Conservation (phyloP, 257 asterid species). For the Cordia subcordata region DNA sequence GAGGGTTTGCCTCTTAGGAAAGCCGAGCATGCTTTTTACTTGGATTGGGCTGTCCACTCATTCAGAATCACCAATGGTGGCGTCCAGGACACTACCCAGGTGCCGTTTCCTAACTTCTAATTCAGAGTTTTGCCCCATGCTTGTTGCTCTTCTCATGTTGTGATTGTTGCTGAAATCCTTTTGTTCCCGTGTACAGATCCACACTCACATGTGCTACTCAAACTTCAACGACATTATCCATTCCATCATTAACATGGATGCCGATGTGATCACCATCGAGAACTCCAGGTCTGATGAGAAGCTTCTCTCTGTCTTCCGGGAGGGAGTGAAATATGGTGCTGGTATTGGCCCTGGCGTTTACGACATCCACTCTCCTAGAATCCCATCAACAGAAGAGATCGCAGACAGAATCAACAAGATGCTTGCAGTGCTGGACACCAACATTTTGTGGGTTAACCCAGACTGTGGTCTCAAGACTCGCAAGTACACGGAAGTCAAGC, state of each 20-base stretch:
- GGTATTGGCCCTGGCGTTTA: conserved; percentile 97
- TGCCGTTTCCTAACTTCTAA: conserved; percentile 19
- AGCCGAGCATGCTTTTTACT: conserved; percentile 82
- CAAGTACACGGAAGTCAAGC: conserved; percentile 83
- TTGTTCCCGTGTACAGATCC: conserved; percentile 46
- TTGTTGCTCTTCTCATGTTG: not conserved
- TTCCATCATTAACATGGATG: conserved; percentile 95
- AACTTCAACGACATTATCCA: conserved; percentile 97
- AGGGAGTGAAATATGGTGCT: conserved; percentile 93
- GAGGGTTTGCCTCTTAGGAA: conserved; percentile 96
- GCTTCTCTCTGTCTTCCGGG: conserved; percentile 94
- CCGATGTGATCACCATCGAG: conserved; percentile 96
- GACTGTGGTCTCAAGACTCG: conserved; percentile 99
- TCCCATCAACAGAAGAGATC: conserved; percentile 83
- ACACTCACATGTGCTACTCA: conserved; percentile 99
- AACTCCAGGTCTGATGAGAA: conserved; percentile 98
- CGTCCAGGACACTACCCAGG: conserved; percentile 91
- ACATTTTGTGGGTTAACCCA: conserved; percentile 97
- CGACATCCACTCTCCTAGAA: conserved; percentile 96
- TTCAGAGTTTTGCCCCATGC: not conserved
- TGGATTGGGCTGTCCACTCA: conserved; percentile 98
- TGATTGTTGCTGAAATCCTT: not conserved
- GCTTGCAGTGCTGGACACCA: conserved; percentile 95
- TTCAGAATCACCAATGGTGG: conserved; percentile 92
- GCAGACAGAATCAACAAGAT: conserved; percentile 88